phyloP scores from a whole-genome alignment of 768 basidiomycete species.

The Leccinum uliginosum region DNA sequence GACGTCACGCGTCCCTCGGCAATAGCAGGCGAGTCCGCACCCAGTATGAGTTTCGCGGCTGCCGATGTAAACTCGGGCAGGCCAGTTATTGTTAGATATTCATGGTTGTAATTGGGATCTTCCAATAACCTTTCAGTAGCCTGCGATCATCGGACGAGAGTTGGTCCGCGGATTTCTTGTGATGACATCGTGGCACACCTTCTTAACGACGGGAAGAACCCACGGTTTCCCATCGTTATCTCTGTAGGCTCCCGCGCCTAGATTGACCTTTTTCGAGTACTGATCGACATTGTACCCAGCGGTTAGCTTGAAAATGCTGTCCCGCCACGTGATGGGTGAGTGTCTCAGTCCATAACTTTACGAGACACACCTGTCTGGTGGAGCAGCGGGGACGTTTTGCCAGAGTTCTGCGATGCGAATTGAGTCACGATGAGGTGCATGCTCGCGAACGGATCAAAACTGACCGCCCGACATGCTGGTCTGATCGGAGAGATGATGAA shows the following conservation, averaged over 20 bases:
- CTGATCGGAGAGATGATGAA: slow-evolving; percentile 45
- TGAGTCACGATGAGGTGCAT: neutral
- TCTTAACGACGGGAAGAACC: slow-evolving; percentile 88
- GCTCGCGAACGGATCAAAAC: slow-evolving; percentile 18
- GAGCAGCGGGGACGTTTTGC: slow-evolving; percentile 75
- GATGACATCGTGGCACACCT: slow-evolving; percentile 43
- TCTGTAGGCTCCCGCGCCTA: slow-evolving; percentile 91
- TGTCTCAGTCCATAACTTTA: neutral
- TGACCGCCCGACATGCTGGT: slow-evolving; percentile 52
- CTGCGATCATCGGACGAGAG: slow-evolving; percentile 35
- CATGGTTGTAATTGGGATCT: slow-evolving; percentile 77
- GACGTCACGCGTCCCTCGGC: slow-evolving; percentile 67
- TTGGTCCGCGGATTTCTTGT: neutral
- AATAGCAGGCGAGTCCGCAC: slow-evolving; percentile 65
- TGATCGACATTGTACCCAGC: slow-evolving; percentile 83
- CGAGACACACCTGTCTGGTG: slow-evolving; percentile 67
- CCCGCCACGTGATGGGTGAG: slow-evolving; percentile 7
- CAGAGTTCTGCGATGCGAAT: slow-evolving; percentile 54
- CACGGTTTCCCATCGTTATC: slow-evolving; percentile 86
- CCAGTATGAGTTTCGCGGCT: slow-evolving; percentile 81
- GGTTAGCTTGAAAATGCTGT: slow-evolving; percentile 86
- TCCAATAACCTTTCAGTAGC: slow-evolving; percentile 67
- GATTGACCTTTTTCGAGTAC: slow-evolving; percentile 76
- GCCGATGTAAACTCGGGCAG: slow-evolving; percentile 76
- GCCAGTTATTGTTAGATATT: slow-evolving; percentile 90